Evolutionary conservation across 192 early-diverging fungal genomes (phyloP).

Genomic region (Thoreauomyces humboldtii): DNA sequence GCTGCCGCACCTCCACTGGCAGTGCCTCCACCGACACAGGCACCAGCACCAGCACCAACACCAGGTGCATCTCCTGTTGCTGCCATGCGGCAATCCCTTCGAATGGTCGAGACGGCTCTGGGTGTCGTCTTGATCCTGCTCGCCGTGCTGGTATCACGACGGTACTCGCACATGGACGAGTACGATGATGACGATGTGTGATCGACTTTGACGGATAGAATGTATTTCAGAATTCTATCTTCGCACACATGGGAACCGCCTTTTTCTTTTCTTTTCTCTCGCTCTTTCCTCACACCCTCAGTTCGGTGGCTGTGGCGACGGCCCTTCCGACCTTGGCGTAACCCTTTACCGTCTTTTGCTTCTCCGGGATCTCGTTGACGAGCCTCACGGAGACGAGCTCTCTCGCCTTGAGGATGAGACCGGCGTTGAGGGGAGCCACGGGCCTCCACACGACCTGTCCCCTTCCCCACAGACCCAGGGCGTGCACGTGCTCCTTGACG

Average conservation of each 20-base stretch:
- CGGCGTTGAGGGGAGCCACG: slow-evolving; percentile 51
- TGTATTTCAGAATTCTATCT: too few relatives aligned
- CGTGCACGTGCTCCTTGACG: slow-evolving; percentile 46
- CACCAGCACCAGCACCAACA: slow-evolving; percentile 1
- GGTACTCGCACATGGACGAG: too few relatives aligned
- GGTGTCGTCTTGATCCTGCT: slow-evolving; percentile 15
- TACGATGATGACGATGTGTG: too few relatives aligned
- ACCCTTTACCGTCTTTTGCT: slow-evolving; percentile 1
- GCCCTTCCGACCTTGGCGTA: slow-evolving; percentile 22
- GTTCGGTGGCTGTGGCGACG: too few relatives aligned
- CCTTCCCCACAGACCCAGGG: slow-evolving; percentile 52
- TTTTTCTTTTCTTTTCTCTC: too few relatives aligned
- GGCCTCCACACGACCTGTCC: slow-evolving; percentile 57
- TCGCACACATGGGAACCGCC: too few relatives aligned
- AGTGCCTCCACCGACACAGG: neutral
- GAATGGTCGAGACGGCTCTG: slow-evolving; percentile 11
- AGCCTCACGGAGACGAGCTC: slow-evolving; percentile 56
- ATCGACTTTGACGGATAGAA: too few relatives aligned
- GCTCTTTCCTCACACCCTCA: too few relatives aligned
- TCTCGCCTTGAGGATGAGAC: slow-evolving; percentile 60
- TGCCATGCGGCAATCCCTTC: neutral
- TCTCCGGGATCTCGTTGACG: slow-evolving; percentile 44
- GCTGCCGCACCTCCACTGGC: neutral
- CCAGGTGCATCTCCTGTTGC: neutral
- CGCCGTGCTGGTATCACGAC: neutral